Percentiles rank a stretch among this genome's conserved stretches.
Conservation (phyloP, 2,329 filamentous ascomycete species). For the Trichophyton equinum region DNA sequence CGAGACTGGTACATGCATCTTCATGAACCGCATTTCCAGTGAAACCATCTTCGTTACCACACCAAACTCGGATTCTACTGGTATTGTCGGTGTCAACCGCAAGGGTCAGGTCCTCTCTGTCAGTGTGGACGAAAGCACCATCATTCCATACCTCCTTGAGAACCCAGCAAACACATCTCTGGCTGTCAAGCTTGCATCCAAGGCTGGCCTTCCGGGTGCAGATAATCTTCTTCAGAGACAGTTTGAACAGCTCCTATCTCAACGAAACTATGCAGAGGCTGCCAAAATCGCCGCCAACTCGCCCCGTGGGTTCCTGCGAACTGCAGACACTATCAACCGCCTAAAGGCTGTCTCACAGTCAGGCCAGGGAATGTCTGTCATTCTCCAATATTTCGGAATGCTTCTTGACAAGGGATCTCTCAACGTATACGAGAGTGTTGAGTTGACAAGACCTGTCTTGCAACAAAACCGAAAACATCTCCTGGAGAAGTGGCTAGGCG, state of each 20-base stretch:
- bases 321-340: slow-evolving; percentile 85
- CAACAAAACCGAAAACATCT: slow-evolving; percentile 90
- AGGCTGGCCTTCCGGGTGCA: slow-evolving; percentile 83
- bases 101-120: slow-evolving; percentile 95
- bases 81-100: slow-evolving; percentile 89
- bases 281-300: slow-evolving; percentile 96
- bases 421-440: slow-evolving; percentile 86
- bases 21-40: slow-evolving; percentile 99
- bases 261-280: slow-evolving; percentile 72
- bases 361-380: slow-evolving; percentile 69
- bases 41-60: slow-evolving; percentile 97
- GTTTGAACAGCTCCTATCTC: slow-evolving; percentile 74
- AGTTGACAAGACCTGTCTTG: slow-evolving; percentile 83
- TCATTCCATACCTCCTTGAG: slow-evolving; percentile 90
- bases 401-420: slow-evolving; percentile 87
- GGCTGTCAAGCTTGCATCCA: slow-evolving; percentile 90
- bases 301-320: slow-evolving; percentile 86
- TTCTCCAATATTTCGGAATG: slow-evolving; percentile 96
- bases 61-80: slow-evolving; percentile 67
- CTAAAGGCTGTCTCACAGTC: slow-evolving; percentile 77
- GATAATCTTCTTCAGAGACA: slow-evolving; percentile 87
- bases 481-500: slow-evolving; percentile 94
- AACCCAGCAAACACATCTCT: slow-evolving; percentile 90
- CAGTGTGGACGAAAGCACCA: slow-evolving; percentile 77
- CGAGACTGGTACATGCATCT: slow-evolving; percentile 88